phyloP scores from a whole-genome alignment of 2,329 filamentous ascomycete genomes.

The Pyrenochaeta sp. region DNA sequence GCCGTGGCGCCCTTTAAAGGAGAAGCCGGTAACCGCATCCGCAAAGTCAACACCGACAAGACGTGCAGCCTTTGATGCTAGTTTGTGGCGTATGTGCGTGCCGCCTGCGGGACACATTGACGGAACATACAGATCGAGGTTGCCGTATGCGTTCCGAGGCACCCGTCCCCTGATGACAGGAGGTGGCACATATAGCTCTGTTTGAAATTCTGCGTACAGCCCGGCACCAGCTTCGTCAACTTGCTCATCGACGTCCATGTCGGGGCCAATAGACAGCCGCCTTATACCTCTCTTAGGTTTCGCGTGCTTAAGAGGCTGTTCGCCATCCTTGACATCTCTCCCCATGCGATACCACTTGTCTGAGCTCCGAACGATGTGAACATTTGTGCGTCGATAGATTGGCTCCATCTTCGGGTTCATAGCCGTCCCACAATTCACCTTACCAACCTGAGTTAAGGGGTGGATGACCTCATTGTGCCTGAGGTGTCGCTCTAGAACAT shows the following conservation, averaged over 20 bases:
- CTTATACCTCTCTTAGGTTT: conserved; percentile 43
- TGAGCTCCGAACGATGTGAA: conserved; percentile 77
- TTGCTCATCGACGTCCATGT: conserved; percentile 44
- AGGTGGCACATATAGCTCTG: conserved; percentile 77
- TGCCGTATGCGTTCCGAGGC: conserved; percentile 68
- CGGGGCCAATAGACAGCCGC: conserved; percentile 35
- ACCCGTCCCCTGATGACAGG: conserved; percentile 78
- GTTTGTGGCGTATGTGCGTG: conserved; percentile 63
- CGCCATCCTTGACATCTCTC: conserved; percentile 75
- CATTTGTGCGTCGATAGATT: conserved; percentile 83
- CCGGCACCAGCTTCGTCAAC: conserved; percentile 58
- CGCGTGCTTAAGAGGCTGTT: conserved; percentile 81
- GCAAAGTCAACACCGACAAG: conserved; percentile 84
- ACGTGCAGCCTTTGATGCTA: conserved; percentile 75
- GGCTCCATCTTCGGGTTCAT: conserved; percentile 71
- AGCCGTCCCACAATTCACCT: conserved; percentile 71
- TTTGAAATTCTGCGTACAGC: conserved; percentile 68
- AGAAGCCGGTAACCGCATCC: conserved; percentile 88
- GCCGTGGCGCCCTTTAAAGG: conserved; percentile 84
- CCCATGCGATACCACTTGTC: conserved; percentile 94
- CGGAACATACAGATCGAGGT: conserved; percentile 69
- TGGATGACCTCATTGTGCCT: conserved; percentile 83
- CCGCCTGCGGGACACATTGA: conserved; percentile 70
- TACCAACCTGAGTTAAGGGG: conserved; percentile 76
- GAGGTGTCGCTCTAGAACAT: conserved; percentile 84